phyloP scores from a whole-genome alignment of 768 basidiomycete species.

The Termitomyces sp. region DNA sequence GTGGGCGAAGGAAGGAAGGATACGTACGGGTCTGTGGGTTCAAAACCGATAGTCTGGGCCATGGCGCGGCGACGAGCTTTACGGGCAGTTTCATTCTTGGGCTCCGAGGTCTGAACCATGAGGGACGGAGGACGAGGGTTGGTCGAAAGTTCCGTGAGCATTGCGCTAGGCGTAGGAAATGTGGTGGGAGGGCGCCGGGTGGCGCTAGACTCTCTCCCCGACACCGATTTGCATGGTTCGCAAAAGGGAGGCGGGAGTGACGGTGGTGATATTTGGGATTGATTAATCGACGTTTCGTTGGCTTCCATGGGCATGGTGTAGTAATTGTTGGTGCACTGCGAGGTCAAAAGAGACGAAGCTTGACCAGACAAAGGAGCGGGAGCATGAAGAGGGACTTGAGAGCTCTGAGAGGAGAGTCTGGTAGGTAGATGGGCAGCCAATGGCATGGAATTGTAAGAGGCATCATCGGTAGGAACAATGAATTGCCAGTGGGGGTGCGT shows the following conservation, averaged over 20 bases:
- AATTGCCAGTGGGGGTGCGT: not conserved
- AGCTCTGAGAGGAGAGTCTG: slow-evolving; percentile 8
- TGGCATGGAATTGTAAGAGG: not conserved
- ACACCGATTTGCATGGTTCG: slow-evolving; percentile 6
- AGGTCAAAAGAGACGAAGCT: slow-evolving; percentile 13
- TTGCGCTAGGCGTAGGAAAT: slow-evolving; percentile 64
- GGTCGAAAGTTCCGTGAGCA: slow-evolving; percentile 41
- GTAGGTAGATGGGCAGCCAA: not conserved
- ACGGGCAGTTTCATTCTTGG: slow-evolving; percentile 43
- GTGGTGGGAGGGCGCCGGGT: slow-evolving; percentile 26
- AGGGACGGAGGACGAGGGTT: slow-evolving; percentile 4
- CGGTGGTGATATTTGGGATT: not conserved
- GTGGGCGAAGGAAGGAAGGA: not conserved
- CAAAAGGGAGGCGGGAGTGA: not conserved
- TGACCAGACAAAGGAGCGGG: slow-evolving; percentile 21
- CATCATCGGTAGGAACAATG: not conserved
- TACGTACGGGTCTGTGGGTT: slow-evolving; percentile 54
- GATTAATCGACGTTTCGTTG: not conserved
- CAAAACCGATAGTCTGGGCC: slow-evolving; percentile 50
- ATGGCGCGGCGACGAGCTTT: slow-evolving; percentile 55
- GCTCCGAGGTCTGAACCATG: slow-evolving; percentile 2
- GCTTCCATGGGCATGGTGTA: not conserved
- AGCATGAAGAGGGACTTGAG: slow-evolving; percentile 22
- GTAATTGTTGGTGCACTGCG: not conserved
- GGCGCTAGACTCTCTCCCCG: slow-evolving; percentile 4